These are phyloP conservation scores for Scopulariopsis brevicaulis DNA, from an alignment of 2,329 filamentous ascomycete genomes.

Conservation along the genomic window DNA sequence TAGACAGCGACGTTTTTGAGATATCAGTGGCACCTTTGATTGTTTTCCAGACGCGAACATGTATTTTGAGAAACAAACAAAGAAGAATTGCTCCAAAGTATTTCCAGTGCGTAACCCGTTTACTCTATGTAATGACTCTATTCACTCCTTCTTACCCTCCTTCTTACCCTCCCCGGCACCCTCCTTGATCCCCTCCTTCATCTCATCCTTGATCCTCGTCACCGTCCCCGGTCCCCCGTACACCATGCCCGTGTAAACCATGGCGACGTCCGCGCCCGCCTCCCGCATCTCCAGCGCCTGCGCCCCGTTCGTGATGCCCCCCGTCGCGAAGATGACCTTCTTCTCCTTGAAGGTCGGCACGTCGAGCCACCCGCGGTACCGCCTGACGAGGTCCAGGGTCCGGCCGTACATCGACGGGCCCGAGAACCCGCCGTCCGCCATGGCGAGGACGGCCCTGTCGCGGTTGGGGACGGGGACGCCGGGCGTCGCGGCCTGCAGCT, in stretches of 20 bases:
- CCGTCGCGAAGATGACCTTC: slow-evolving; percentile 88
- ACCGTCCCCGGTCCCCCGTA: slow-evolving; percentile 55
- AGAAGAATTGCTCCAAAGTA: neutral
- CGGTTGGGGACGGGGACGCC: slow-evolving; percentile 51
- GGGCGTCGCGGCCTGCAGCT: slow-evolving; percentile 55
- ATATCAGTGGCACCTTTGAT: no score
- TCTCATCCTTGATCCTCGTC: slow-evolving; percentile 53
- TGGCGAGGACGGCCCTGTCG: slow-evolving; percentile 58
- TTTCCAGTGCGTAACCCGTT: neutral
- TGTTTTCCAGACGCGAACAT: no score
- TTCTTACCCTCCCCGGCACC: slow-evolving; percentile 18
- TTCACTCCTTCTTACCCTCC: slow-evolving; percentile 5
- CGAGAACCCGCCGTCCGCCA: slow-evolving; percentile 73
- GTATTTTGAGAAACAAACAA: no score
- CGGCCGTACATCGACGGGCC: slow-evolving; percentile 80
- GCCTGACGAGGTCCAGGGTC: slow-evolving; percentile 66
- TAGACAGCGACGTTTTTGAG: neutral
- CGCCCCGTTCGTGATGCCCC: slow-evolving; percentile 80
- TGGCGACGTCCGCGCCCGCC: slow-evolving; percentile 80
- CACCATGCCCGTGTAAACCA: slow-evolving; percentile 73
- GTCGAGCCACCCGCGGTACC: slow-evolving; percentile 64
- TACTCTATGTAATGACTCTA: neutral
- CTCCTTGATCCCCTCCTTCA: slow-evolving; percentile 30
- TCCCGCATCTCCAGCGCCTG: slow-evolving; percentile 75
- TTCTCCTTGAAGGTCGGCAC: slow-evolving; percentile 30